phyloP scores from a whole-genome alignment of 2,329 filamentous ascomycete species.

The Fusarium falciforme region DNA sequence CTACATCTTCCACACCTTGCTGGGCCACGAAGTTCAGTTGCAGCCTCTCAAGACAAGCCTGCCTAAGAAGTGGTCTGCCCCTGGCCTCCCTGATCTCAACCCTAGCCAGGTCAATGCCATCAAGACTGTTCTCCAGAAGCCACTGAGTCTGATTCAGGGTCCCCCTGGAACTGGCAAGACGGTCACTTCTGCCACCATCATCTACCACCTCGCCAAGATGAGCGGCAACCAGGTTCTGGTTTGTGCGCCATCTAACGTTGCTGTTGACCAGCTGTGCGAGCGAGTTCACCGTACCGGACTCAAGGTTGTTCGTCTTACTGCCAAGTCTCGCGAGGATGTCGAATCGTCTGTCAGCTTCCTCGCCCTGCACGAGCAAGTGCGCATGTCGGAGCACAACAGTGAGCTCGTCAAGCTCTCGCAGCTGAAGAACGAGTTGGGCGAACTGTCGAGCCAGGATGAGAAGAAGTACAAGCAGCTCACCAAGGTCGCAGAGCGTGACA shows the following conservation, averaged over 20 bases:
- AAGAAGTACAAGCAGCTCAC: slow-evolving; percentile 99
- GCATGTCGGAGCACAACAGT: slow-evolving; percentile 95
- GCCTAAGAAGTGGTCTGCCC: slow-evolving; percentile 96
- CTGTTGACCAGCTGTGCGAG: slow-evolving; percentile 97
- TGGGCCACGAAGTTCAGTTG: slow-evolving; percentile 93
- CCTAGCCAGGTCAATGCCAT: slow-evolving; percentile 96
- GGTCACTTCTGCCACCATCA: slow-evolving; percentile 97
- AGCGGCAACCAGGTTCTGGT: slow-evolving; percentile 95
- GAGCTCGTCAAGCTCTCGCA: slow-evolving; percentile 93
- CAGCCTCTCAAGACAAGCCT: slow-evolving; percentile 96
- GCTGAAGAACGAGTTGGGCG: slow-evolving; percentile 90
- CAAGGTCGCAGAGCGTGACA: slow-evolving; percentile 92
- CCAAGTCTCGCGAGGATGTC: slow-evolving; percentile 97
- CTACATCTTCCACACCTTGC: slow-evolving; percentile 96
- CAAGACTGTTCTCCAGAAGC: slow-evolving; percentile 92
- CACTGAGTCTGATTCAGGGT: slow-evolving; percentile 94
- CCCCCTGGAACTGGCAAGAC: slow-evolving; percentile 98
- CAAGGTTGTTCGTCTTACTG: slow-evolving; percentile 97
- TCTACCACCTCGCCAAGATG: slow-evolving; percentile 96
- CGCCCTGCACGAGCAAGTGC: slow-evolving; percentile 95
- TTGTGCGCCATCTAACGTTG: slow-evolving; percentile 97
- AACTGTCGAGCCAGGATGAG: slow-evolving; percentile 94
- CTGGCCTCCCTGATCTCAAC: slow-evolving; percentile 93
- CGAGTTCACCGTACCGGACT: slow-evolving; percentile 94
- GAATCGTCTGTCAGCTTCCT: slow-evolving; percentile 98